Conservation (phyloP, 257 asterid genomes). For the Eustoma russellianum region DNA sequence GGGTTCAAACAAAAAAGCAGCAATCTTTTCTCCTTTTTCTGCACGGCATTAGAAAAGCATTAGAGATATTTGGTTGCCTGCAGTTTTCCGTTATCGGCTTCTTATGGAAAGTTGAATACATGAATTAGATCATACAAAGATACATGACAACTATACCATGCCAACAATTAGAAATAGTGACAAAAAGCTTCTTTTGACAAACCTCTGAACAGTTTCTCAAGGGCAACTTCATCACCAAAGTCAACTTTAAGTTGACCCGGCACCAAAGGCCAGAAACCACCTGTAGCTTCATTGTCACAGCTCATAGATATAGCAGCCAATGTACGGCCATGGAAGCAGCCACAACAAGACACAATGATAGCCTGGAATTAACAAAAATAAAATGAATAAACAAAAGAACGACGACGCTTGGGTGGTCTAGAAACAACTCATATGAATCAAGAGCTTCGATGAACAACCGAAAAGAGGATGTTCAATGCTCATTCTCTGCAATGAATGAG, state of each 20-base stretch:
- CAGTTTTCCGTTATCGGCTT: too few relatives aligned
- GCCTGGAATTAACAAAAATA: constrained; percentile 43
- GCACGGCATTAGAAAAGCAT: constrained; percentile 27
- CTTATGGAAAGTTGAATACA: too few relatives aligned
- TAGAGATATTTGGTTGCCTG: too few relatives aligned
- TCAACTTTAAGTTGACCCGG: constrained; percentile 86
- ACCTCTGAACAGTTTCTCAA: constrained; percentile 82
- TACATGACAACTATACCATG: not conserved
- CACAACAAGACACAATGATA: constrained; percentile 90
- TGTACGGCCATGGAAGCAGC: constrained; percentile 98
- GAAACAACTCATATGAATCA: not conserved
- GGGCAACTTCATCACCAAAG: constrained; percentile 65
- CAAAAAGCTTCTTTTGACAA: constrained; percentile 5
- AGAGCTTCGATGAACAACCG: too few relatives aligned
- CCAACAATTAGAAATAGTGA: not conserved
- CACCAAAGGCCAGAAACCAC: constrained; percentile 81
- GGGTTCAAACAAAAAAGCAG: constrained; percentile 94
- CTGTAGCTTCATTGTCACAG: constrained; percentile 94
- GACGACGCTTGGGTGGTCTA: not conserved
- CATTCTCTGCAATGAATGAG: too few relatives aligned
- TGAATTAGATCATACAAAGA: not conserved
- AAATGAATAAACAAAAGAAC: not conserved
- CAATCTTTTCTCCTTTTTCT: constrained; percentile 86
- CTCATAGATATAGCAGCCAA: constrained; percentile 93
- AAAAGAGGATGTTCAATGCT: too few relatives aligned